Percentiles rank a stretch among this genome's conserved stretches.
These are phyloP conservation scores for Diaporthe aspalathi DNA, from an alignment of 2,329 filamentous ascomycete genomes.

Conservation along the genomic window DNA sequence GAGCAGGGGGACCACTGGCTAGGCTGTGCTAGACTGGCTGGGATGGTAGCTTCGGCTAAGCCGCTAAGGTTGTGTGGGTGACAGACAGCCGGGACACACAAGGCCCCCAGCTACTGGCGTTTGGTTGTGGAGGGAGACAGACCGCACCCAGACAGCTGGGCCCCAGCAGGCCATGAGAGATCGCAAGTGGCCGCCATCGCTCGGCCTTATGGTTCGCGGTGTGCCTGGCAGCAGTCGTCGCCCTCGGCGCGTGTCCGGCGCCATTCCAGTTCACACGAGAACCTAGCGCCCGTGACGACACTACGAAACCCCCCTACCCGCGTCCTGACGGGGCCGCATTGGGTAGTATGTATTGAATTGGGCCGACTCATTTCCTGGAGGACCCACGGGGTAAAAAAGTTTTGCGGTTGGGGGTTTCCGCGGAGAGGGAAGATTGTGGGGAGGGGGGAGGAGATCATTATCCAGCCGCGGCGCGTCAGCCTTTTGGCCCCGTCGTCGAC, in stretches of 20 bases:
- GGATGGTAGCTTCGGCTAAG: slow-evolving; percentile 23
- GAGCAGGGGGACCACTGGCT: too few species aligned
- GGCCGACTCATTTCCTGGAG: slow-evolving; percentile 22
- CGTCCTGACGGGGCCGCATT: slow-evolving; percentile 1
- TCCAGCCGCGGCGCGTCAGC: neutral
- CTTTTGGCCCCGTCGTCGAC: slow-evolving; percentile 1
- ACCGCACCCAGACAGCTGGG: slow-evolving; percentile 18
- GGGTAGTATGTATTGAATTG: neutral
- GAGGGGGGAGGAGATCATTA: slow-evolving; percentile 3
- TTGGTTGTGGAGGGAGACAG: neutral
- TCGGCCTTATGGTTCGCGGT: neutral
- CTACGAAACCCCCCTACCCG: neutral
- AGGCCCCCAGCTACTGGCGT: slow-evolving; percentile 1
- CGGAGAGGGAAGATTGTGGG: slow-evolving; percentile 17
- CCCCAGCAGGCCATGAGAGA: too few species aligned
- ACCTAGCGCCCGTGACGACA: slow-evolving; percentile 3
- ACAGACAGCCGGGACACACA: slow-evolving; percentile 27
- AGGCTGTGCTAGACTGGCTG: neutral
- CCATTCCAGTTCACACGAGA: slow-evolving; percentile 1
- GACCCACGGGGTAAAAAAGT: slow-evolving; percentile 30
- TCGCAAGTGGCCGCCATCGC: neutral
- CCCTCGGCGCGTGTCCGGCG: neutral
- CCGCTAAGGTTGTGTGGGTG: slow-evolving; percentile 22
- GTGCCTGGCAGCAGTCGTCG: neutral
- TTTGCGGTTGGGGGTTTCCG: slow-evolving; percentile 3